These are phyloP conservation scores for Talaromyces trachyspermus DNA, from an alignment of 495 filamentous ascomycete genomes.

Conservation along the genomic window DNA sequence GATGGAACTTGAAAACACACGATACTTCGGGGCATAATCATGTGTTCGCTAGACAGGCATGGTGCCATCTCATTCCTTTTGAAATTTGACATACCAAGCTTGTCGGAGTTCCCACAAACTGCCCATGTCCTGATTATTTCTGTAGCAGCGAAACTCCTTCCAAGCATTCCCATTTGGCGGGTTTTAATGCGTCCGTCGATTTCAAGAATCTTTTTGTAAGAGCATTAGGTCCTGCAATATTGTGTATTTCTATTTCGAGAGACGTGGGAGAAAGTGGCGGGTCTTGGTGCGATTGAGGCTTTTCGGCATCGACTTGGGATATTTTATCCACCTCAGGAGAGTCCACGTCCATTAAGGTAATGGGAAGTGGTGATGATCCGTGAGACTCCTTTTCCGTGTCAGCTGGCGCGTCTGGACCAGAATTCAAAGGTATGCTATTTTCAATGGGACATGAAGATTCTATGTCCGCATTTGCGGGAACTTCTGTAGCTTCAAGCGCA, in stretches of 20 bases:
- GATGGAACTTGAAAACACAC: too few relatives aligned
- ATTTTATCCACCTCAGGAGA: too few relatives aligned
- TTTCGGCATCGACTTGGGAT: background rate
- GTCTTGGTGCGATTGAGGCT: too few relatives aligned
- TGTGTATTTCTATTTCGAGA: slow-evolving; percentile 11
- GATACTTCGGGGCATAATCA: too few relatives aligned
- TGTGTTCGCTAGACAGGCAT: too few relatives aligned
- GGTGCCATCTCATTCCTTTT: background rate
- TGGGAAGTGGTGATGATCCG: too few relatives aligned
- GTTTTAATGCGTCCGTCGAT: slow-evolving; percentile 32
- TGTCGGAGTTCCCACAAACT: slow-evolving; percentile 47
- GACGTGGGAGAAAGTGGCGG: background rate
- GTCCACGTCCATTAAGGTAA: too few relatives aligned
- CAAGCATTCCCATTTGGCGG: slow-evolving; percentile 38
- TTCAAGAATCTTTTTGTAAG: slow-evolving; percentile 35
- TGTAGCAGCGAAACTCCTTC: slow-evolving; percentile 43
- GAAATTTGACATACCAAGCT: slow-evolving; percentile 27
- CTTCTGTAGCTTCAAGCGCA: background rate
- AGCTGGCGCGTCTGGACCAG: background rate
- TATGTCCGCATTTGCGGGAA: background rate
- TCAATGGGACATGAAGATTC: background rate
- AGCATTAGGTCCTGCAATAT: slow-evolving; percentile 21
- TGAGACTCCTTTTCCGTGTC: background rate
- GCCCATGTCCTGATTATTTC: slow-evolving; percentile 51
- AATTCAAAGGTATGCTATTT: background rate